phyloP scores from a whole-genome alignment of 2,329 filamentous ascomycete genomes.

The Xylaria sp. region DNA sequence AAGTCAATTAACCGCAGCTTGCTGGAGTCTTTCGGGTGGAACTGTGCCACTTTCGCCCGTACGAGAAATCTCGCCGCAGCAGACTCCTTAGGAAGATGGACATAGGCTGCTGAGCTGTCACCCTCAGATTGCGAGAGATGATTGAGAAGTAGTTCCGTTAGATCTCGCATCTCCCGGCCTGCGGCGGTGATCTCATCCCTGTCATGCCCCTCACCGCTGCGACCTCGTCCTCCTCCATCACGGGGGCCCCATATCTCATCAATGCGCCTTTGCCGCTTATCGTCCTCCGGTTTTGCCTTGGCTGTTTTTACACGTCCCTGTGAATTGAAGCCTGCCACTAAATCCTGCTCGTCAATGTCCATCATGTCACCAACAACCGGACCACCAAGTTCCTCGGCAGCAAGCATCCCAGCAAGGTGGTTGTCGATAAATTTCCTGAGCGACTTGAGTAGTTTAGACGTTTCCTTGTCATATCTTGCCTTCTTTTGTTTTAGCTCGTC shows the following conservation, averaged over 20 bases:
- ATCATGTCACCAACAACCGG: conserved; percentile 81
- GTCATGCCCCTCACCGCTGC: conserved; percentile 45
- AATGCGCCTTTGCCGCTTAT: conserved; percentile 68
- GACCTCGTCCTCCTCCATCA: conserved; percentile 43
- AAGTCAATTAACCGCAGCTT: conserved; percentile 70
- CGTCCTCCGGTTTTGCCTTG: conserved; percentile 56
- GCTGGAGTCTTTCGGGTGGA: conserved; percentile 71
- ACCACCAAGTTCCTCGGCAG: conserved; percentile 84
- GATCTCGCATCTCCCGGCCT: conserved; percentile 65
- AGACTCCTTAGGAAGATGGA: conserved; percentile 67
- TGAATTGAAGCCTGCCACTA: conserved; percentile 68
- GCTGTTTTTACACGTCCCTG: conserved; percentile 66
- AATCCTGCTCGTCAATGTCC: conserved; percentile 68
- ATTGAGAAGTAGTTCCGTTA: conserved; percentile 71
- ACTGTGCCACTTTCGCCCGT: conserved; percentile 72
- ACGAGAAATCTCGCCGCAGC: conserved; percentile 72
- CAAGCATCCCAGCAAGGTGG: conserved; percentile 77
- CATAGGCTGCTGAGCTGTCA: conserved; percentile 66
- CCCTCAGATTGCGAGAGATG: conserved; percentile 64
- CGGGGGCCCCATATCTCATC: conserved; percentile 69
- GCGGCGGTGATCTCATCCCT: conserved; percentile 62
- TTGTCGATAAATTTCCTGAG: conserved; percentile 77
- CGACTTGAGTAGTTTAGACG: conserved; percentile 67
- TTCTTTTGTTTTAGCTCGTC: conserved; percentile 68
- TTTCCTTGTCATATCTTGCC: conserved; percentile 68